Evolutionary conservation across 352 stramenopile genomes (phyloP).

Genomic region (Globisporangium perplexum): DNA sequence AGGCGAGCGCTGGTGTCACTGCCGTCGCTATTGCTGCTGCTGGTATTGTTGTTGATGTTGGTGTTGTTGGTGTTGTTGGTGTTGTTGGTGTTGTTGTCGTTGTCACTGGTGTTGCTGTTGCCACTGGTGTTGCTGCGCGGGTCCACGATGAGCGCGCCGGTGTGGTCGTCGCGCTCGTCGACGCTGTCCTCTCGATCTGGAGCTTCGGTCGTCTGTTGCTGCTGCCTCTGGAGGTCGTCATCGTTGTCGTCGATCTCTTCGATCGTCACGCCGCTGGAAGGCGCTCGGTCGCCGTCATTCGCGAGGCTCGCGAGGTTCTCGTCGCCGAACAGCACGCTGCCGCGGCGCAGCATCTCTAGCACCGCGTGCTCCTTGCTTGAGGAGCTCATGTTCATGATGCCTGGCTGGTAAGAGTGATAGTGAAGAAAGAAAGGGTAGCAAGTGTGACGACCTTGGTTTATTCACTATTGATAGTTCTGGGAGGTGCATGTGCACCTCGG

Average conservation of each 20-base stretch:
- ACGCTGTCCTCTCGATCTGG: no score
- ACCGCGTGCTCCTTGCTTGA: background rate
- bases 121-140: background rate
- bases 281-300: background rate
- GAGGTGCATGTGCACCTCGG: no score
- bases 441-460: no score
- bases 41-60: background rate
- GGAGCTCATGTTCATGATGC: no score
- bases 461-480: no score
- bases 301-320: background rate
- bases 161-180: background rate
- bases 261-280: background rate
- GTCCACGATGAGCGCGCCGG: background rate
- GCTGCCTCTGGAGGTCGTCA: background rate
- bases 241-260: constrained; percentile 14
- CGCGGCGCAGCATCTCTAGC: constrained; percentile 1
- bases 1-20: background rate
- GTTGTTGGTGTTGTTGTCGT: background rate
- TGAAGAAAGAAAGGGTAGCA: no score
- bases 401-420: no score
- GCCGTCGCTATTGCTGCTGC: background rate
- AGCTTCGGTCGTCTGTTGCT: background rate
- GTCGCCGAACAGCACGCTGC: background rate
- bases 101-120: background rate
- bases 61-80: background rate